Evolutionary conservation across 768 basidiomycete genomes (phyloP).

Genomic region (Suillus placidus): DNA sequence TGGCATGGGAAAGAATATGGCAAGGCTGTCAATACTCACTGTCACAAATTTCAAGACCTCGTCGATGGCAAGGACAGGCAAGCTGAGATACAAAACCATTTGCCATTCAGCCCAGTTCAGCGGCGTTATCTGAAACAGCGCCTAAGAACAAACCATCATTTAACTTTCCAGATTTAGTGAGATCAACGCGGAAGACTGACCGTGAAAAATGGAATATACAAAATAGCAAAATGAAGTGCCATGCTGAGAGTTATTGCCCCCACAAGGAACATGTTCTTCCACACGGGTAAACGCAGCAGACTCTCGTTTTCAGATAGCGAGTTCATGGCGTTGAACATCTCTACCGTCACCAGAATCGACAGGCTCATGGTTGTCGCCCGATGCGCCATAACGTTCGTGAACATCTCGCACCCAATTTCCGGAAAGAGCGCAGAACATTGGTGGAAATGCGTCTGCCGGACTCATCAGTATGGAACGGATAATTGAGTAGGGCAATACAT

Average conservation of each 20-base stretch:
- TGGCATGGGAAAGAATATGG: conserved; percentile 12
- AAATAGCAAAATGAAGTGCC: conserved; percentile 89
- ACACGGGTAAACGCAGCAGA: conserved; percentile 82
- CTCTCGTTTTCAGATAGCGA: conserved; percentile 98
- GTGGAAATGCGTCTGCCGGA: conserved; percentile 90
- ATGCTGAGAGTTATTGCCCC: conserved; percentile 89
- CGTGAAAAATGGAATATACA: conserved; percentile 97
- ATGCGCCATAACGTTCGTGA: conserved; percentile 82
- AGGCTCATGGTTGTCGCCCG: conserved; percentile 95
- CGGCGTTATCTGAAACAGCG: conserved; percentile 89
- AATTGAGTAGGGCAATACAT: conserved; percentile 33
- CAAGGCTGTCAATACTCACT: conserved; percentile 45
- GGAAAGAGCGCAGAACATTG: conserved; percentile 83
- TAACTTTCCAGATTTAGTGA: not conserved
- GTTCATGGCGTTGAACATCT: conserved; percentile 99
- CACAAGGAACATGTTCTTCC: conserved; percentile 94
- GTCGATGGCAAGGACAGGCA: conserved; percentile 88
- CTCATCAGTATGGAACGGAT: conserved; percentile 13
- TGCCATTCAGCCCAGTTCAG: conserved; percentile 96
- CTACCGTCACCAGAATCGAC: conserved; percentile 93
- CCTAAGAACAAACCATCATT: conserved; percentile 38
- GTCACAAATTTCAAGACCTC: conserved; percentile 86
- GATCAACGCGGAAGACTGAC: conserved; percentile 45
- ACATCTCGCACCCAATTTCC: conserved; percentile 94
- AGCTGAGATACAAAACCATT: conserved; percentile 85